Evolutionary conservation across 306 rosid genomes (phyloP), one percentile per base, ranked within the genome.

Genomic region (Nissolia schottii): DNA sequence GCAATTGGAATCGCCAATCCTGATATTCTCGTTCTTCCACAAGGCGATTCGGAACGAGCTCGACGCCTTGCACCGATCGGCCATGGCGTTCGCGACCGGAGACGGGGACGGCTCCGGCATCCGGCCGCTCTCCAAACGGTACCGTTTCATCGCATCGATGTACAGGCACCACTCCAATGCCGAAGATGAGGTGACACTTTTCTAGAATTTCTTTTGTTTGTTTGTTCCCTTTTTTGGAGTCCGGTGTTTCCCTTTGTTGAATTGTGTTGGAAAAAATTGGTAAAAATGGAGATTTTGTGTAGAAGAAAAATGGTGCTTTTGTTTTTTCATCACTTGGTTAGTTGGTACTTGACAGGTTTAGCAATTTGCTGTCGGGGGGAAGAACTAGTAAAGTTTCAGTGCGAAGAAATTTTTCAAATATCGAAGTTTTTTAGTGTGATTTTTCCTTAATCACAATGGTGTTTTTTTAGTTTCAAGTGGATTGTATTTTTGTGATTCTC

Each of bases 121-220:
- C 32, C 73, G 59, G 57, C 93, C 99, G 2, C 79, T 94, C 31
- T 77, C 82, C 9, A 85, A 91, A 63, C 90, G 84, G 15, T 94
- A 89, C 62, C 89, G 71, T 91, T 94, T 94, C 66, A 61, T 91
- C 59, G 87, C 92, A 79, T 91, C 93, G 77, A 89, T 94, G 82
- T 94, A 91, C 77, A 86, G 83, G 74, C 92, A 91, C 77, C 97
- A 94, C 80, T 85, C 96, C 91, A 88, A 89, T 94, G 99, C 97
- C 16, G 99, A 94, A 85, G 99, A 94, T 77, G 97, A 94, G 99
- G 99, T 94, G 53, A 77, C 58, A 22, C 77, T 77, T 81, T 79
- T 20, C 57, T 59, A 4, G 19, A 37, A 4, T 28, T 13, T 18
- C 61, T 3, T 41, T 19, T 46, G 1, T 3, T 16, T 45, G 3